Conservation (phyloP, 148 eudicot genomes). For the Spergularia bocconei region DNA sequence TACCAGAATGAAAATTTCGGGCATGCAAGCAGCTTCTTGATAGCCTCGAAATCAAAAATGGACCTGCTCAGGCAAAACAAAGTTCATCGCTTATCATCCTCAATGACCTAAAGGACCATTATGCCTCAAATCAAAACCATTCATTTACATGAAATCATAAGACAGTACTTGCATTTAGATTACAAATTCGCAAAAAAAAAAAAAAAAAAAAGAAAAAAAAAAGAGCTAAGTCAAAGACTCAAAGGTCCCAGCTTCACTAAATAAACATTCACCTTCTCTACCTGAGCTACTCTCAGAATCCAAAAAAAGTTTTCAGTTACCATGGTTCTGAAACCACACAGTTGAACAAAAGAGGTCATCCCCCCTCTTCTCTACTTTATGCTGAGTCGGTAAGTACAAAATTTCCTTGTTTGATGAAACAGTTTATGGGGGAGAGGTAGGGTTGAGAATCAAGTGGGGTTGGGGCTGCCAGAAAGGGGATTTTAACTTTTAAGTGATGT, state of each 20-base stretch:
- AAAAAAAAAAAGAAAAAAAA: background rate
- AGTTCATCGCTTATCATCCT: slow-evolving; percentile 9
- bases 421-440: no score
- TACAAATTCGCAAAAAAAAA: background rate
- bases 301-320: background rate
- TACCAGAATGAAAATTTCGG: slow-evolving; percentile 93
- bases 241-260: background rate
- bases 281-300: background rate
- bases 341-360: no score
- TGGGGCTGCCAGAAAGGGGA: no score
- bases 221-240: no score
- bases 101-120: background rate
- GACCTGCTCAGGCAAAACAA: slow-evolving; percentile 46
- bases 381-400: no score
- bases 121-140: background rate
- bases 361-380: no score
- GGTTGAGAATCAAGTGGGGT: no score
- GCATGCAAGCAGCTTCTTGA: slow-evolving; percentile 72
- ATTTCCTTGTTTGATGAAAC: no score
- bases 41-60: slow-evolving; percentile 79
- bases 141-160: background rate
- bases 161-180: background rate
- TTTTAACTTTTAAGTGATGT: no score
- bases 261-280: background rate
- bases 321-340: no score